phyloP scores from a whole-genome alignment of 2,329 filamentous ascomycete genomes.

The Colletotrichum tamarilloi region DNA sequence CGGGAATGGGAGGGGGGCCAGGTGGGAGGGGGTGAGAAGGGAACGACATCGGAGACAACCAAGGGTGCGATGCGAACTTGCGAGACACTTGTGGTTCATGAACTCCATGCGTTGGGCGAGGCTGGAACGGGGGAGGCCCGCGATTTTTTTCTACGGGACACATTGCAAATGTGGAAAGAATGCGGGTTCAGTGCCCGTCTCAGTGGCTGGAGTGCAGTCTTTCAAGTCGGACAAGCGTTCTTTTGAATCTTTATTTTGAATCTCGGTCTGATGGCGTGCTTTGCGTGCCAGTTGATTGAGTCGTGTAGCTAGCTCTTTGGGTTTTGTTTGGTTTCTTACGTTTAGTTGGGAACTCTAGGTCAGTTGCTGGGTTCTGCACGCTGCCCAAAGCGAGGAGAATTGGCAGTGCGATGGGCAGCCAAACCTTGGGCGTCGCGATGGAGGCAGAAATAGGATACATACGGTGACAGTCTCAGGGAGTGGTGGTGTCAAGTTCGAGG shows the following conservation, averaged over 20 bases:
- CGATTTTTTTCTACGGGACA: background rate
- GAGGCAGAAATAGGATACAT: background rate
- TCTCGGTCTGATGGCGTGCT: background rate
- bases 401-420: background rate
- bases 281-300: background rate
- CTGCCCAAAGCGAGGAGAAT: slow-evolving; percentile 1
- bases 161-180: background rate
- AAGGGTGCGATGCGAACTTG: slow-evolving; percentile 1
- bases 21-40: background rate
- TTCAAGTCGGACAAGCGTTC: background rate
- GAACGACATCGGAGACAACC: slow-evolving; percentile 26
- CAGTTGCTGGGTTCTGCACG: background rate
- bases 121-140: slow-evolving; percentile 16
- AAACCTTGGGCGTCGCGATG: slow-evolving; percentile 6
- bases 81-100: slow-evolving; percentile 27
- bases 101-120: slow-evolving; percentile 33
- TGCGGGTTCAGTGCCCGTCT: background rate
- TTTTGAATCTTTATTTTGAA: background rate
- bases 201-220: background rate
- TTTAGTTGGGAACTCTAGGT: too few species aligned
- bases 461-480: background rate
- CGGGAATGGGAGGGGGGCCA: too few species aligned
- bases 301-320: background rate
- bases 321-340: background rate
- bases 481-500: slow-evolving; percentile 1